These are phyloP conservation scores for Aphanocladium album DNA, from an alignment of 2,329 filamentous ascomycete species.

Conservation along the genomic window DNA sequence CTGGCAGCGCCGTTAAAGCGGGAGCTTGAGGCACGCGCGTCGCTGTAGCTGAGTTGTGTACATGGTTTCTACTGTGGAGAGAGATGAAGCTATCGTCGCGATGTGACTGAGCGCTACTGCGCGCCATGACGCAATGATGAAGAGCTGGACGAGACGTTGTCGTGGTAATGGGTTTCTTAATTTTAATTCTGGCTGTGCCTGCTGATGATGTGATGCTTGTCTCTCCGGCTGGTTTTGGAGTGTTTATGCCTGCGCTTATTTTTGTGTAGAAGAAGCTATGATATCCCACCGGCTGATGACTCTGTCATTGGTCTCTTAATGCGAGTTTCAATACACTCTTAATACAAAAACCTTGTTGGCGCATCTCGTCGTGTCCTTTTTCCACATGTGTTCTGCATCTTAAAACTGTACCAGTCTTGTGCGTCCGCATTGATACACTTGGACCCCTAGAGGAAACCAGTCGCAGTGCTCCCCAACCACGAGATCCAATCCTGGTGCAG, in stretches of 20 bases:
- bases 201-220: slow-evolving; percentile 9
- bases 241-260: neutral
- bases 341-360: neutral
- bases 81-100: neutral
- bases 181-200: slow-evolving; percentile 7
- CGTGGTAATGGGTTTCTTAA: slow-evolving; percentile 10
- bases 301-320: slow-evolving; percentile 1
- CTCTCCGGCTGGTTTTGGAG: slow-evolving; percentile 9
- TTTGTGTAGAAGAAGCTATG: slow-evolving; percentile 10
- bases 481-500: neutral
- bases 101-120: neutral
- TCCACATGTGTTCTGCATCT: neutral
- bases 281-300: slow-evolving; percentile 10
- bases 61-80: neutral
- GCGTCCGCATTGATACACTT: neutral
- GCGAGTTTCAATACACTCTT: slow-evolving; percentile 7
- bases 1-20: slow-evolving; percentile 14
- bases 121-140: neutral
- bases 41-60: neutral
- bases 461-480: neutral
- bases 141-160: neutral
- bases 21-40: neutral
- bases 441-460: neutral
- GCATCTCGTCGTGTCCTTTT: neutral
- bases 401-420: neutral